Conservation (phyloP, 2,329 filamentous ascomycete genomes). For the Verticillium alfalfae region DNA sequence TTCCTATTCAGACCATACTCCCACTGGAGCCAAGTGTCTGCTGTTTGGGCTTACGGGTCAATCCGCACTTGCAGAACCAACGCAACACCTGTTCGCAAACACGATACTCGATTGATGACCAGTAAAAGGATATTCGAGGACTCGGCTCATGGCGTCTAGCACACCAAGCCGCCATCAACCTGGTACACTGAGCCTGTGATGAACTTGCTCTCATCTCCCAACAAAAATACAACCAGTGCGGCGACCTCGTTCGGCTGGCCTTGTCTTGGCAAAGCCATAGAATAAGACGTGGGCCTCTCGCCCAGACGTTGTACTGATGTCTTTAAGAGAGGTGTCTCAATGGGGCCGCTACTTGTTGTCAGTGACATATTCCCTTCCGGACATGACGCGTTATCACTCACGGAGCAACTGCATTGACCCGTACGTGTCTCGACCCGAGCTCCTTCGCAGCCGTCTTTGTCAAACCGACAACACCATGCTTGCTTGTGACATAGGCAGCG, state of each 20-base stretch:
- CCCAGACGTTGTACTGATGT: not conserved
- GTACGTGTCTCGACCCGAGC: conserved; percentile 11
- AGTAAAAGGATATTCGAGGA: not conserved
- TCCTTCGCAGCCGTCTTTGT: conserved; percentile 22
- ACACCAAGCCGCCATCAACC: conserved; percentile 7
- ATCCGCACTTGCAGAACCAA: not conserved
- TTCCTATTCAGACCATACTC: too few relatives aligned
- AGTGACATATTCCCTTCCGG: too few relatives aligned
- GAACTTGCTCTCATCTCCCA: conserved; percentile 18
- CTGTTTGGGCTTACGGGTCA: too few relatives aligned
- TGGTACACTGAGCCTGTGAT: conserved; percentile 12
- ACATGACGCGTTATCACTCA: conserved; percentile 6
- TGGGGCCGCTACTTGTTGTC: conserved; percentile 1
- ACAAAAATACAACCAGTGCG: conserved; percentile 17
- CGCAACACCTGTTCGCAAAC: too few relatives aligned
- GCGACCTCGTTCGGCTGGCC: conserved; percentile 21
- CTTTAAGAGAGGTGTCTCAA: conserved; percentile 8
- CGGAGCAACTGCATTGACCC: conserved; percentile 21
- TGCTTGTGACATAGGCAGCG: conserved; percentile 23
- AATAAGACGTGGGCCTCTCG: not conserved
- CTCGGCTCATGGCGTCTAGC: conserved; percentile 12
- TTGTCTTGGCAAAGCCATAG: conserved; percentile 12
- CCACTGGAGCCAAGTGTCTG: too few relatives aligned
- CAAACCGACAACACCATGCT: conserved; percentile 23
- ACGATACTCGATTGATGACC: not conserved